These are phyloP conservation scores for Tuber melanosporum DNA, from an alignment of 495 filamentous ascomycete species.

Conservation along the genomic window DNA sequence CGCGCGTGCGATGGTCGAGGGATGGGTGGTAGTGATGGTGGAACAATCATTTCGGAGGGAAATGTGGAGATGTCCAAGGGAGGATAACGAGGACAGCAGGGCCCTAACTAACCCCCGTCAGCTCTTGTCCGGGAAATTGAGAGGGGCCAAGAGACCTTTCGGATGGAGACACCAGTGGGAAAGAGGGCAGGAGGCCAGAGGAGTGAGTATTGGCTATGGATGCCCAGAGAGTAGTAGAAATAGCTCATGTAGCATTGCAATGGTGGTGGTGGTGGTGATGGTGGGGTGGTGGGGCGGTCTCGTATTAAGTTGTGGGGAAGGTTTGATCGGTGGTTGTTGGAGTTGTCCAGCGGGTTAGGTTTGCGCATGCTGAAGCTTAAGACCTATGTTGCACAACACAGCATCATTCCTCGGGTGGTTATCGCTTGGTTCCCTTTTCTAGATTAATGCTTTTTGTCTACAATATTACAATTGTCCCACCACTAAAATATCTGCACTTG, in stretches of 20 bases:
- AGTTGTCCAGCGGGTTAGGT: neutral
- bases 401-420: neutral
- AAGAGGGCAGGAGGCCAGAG: slow-evolving; percentile 38
- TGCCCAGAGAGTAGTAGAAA: slow-evolving; percentile 90
- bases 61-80: slow-evolving; percentile 68
- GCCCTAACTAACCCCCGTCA: slow-evolving; percentile 51
- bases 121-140: neutral
- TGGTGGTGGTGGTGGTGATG: slow-evolving; percentile 3
- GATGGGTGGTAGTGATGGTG: slow-evolving; percentile 61
- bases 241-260: slow-evolving; percentile 90
- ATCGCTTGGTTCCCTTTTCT: neutral
- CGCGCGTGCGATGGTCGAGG: slow-evolving; percentile 74
- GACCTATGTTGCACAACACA: no score
- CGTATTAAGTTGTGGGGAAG: neutral
- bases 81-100: slow-evolving; percentile 67
- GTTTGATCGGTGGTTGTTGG: neutral
- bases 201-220: slow-evolving; percentile 72
- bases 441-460: neutral
- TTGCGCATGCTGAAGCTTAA: neutral
- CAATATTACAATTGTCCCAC: neutral
- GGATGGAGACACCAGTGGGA: slow-evolving; percentile 40
- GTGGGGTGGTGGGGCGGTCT: slow-evolving; percentile 11
- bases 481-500: neutral
- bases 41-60: slow-evolving; percentile 57
- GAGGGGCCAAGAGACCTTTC: slow-evolving; percentile 46